phyloP scores from a whole-genome alignment of 768 basidiomycete genomes.

The Favolaschia claudopus region DNA sequence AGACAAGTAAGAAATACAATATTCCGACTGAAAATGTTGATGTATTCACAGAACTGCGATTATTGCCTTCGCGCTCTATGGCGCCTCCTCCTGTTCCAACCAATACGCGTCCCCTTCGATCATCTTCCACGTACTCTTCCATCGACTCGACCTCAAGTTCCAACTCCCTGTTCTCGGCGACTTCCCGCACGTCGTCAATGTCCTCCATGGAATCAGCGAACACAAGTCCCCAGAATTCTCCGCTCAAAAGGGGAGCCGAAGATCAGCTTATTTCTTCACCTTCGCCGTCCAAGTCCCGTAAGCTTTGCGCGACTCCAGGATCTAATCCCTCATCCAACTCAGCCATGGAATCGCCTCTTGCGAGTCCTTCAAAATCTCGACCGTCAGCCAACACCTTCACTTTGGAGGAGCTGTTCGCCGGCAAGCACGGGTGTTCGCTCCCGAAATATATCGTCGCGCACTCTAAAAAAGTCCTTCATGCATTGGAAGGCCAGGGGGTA shows the following conservation, averaged over 20 bases:
- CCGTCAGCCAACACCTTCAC: not conserved
- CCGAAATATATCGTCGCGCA: constrained; percentile 11
- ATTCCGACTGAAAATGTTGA: not conserved
- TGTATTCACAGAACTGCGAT: not conserved
- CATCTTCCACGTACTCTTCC: constrained; percentile 13
- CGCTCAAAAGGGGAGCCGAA: constrained; percentile 10
- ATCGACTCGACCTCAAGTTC: not conserved
- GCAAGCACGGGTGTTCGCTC: constrained; percentile 11
- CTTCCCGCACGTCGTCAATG: constrained; percentile 9
- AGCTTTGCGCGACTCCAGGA: not conserved
- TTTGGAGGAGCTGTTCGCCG: constrained; percentile 1
- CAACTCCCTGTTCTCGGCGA: constrained; percentile 1
- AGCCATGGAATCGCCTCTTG: not conserved
- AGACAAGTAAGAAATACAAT: not conserved
- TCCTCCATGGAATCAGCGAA: constrained; percentile 3
- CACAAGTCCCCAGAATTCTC: constrained; percentile 9
- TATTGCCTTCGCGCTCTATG: not conserved
- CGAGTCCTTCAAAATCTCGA: not conserved
- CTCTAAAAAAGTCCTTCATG: not conserved
- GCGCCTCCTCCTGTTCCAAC: not conserved
- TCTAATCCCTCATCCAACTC: not conserved
- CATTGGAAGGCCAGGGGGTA: constrained; percentile 9
- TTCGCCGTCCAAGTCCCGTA: constrained; percentile 14
- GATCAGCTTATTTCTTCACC: not conserved
- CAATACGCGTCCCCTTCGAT: constrained; percentile 3